A percentile compares a stretch with the other conserved stretches of the same genome.
Conservation (phyloP, 139 green algal genomes). For the Chlamydomonas schloesseri region DNA sequence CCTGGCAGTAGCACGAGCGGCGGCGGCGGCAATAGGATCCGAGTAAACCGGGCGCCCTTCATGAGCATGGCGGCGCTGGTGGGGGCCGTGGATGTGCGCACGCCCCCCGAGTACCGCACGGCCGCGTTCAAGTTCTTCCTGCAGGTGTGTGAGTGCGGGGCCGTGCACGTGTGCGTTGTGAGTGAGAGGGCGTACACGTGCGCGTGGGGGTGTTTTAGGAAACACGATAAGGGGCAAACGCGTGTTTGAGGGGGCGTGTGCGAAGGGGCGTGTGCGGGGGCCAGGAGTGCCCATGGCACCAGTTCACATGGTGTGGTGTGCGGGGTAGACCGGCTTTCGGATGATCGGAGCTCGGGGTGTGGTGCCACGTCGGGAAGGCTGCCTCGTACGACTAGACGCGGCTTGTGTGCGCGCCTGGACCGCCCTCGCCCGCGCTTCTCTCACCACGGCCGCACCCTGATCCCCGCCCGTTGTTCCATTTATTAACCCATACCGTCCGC, state of each 20-base stretch:
- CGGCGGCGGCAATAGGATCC: background rate
- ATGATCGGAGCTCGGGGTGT: too few relatives aligned
- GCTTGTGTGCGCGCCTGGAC: too few relatives aligned
- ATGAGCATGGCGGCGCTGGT: slow-evolving; percentile 22
- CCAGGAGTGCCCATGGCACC: background rate
- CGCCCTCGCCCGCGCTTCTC: too few relatives aligned
- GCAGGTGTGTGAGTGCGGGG: background rate
- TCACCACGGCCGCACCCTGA: too few relatives aligned
- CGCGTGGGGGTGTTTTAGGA: background rate
- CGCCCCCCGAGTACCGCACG: background rate
- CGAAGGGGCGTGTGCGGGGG: too few relatives aligned
- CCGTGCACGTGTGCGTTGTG: background rate
- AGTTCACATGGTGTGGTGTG: background rate
- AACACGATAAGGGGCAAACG: background rate
- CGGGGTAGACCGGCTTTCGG: background rate
- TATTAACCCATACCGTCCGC: too few relatives aligned
- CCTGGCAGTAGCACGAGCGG: background rate
- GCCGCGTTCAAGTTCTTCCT: background rate
- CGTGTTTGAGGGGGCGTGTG: background rate
- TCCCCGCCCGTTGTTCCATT: too few relatives aligned
- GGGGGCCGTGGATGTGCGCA: background rate
- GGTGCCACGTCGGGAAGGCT: too few relatives aligned
- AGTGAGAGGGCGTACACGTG: too few relatives aligned
- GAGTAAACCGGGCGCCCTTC: slow-evolving; percentile 16
- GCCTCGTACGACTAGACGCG: too few relatives aligned